phyloP scores from a whole-genome alignment of 2,329 filamentous ascomycete genomes.

The Penicillium janthinellum region DNA sequence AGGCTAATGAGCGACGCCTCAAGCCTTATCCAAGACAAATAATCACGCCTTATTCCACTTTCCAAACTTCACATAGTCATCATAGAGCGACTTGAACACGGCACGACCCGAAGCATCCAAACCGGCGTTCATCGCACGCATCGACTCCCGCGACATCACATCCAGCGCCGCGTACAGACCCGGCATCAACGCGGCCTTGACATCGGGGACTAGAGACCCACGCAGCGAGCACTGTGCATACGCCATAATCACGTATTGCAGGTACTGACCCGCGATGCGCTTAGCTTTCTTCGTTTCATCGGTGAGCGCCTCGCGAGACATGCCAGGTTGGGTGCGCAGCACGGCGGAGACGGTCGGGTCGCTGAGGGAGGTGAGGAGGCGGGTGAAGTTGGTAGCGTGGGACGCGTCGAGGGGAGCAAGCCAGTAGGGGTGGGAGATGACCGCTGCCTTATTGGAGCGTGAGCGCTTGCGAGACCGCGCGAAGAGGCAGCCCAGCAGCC shows the following conservation, averaged over 20 bases:
- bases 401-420: constrained; percentile 40
- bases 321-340: constrained; percentile 37
- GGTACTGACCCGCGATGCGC: constrained; percentile 58
- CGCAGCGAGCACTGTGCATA: constrained; percentile 58
- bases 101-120: constrained; percentile 56
- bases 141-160: constrained; percentile 53
- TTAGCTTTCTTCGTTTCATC: constrained; percentile 63
- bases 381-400: constrained; percentile 55
- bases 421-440: constrained; percentile 36
- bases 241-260: constrained; percentile 59
- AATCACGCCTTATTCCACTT: constrained; percentile 50
- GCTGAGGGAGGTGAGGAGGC: constrained; percentile 62
- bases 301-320: constrained; percentile 52
- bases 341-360: constrained; percentile 62
- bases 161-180: constrained; percentile 57
- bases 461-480: constrained; percentile 44
- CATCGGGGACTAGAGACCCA: constrained; percentile 51
- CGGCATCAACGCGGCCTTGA: constrained; percentile 55
- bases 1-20: not conserved
- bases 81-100: constrained; percentile 56
- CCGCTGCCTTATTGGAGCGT: constrained; percentile 29
- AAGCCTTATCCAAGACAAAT: not conserved
- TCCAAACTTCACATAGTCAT: constrained; percentile 53
- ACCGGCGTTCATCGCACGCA: constrained; percentile 54
- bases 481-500: constrained; percentile 59